These are phyloP conservation scores for Piedraia hortae DNA, from an alignment of 2,329 filamentous ascomycete genomes.

Conservation along the genomic window DNA sequence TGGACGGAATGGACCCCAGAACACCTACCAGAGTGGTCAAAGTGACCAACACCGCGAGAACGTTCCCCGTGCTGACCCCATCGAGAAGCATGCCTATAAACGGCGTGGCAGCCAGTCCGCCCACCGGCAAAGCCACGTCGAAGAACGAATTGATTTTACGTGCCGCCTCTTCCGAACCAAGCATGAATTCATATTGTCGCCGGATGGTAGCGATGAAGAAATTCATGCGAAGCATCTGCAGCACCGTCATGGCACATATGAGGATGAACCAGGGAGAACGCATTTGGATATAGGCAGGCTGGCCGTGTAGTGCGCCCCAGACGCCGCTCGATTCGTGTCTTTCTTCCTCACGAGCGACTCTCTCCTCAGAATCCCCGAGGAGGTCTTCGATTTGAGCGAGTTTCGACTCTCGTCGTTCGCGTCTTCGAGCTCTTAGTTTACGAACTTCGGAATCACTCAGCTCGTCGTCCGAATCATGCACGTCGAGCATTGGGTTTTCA, in stretches of 20 bases:
- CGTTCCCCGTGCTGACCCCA: constrained; percentile 41
- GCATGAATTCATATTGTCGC: constrained; percentile 52
- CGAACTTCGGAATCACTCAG: constrained; percentile 28
- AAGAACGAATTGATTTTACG: constrained; percentile 57
- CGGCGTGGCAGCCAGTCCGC: constrained; percentile 60
- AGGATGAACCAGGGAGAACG: constrained; percentile 59
- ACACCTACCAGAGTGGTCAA: constrained; percentile 49
- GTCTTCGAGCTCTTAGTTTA: constrained; percentile 24
- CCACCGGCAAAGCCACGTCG: constrained; percentile 57
- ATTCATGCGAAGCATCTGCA: constrained; percentile 40
- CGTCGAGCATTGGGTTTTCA: constrained; percentile 22
- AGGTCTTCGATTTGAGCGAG: constrained; percentile 48
- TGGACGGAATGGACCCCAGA: constrained; percentile 43
- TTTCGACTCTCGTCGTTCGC: constrained; percentile 32
- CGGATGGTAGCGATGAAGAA: constrained; percentile 77
- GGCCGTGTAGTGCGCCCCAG: constrained; percentile 62
- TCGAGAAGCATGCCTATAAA: constrained; percentile 66
- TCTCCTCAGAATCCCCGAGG: constrained; percentile 36
- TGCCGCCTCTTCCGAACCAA: constrained; percentile 33
- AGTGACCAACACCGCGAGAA: constrained; percentile 41
- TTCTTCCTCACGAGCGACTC: constrained; percentile 26
- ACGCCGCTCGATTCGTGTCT: constrained; percentile 25
- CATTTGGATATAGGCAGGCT: constrained; percentile 45
- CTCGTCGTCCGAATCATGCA: constrained; percentile 29
- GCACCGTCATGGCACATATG: constrained; percentile 48